A percentile compares a stretch with the other conserved stretches of the same genome.
Conservation (phyloP, 768 basidiomycete species). For the Cyclocybe cylindracea region DNA sequence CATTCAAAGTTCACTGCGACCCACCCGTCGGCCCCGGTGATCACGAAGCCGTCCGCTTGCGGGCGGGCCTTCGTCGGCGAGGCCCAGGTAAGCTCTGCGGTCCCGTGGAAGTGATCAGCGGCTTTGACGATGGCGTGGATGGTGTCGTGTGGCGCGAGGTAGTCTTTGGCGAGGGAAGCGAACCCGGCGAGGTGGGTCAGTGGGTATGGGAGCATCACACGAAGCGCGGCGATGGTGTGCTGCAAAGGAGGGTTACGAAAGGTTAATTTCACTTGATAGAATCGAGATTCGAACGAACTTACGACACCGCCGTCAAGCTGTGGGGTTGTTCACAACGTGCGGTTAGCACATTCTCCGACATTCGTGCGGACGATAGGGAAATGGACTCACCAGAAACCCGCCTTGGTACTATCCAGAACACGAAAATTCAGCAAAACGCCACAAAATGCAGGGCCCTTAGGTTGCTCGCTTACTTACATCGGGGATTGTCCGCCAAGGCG, state of each 20-base stretch:
- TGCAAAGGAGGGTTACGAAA: constrained; percentile 22
- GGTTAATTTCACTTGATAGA: background rate
- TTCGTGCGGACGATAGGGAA: background rate
- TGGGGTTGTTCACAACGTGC: background rate
- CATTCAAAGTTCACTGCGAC: constrained; percentile 47
- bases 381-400: constrained; percentile 72
- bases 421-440: constrained; percentile 4
- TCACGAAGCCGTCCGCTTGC: constrained; percentile 38
- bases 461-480: constrained; percentile 50
- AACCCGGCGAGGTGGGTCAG: constrained; percentile 61
- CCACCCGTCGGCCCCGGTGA: constrained; percentile 69
- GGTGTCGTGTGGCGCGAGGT: constrained; percentile 80
- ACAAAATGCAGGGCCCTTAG: constrained; percentile 1
- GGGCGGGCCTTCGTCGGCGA: constrained; percentile 48
- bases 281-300: constrained; percentile 26
- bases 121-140: constrained; percentile 59
- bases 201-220: constrained; percentile 55
- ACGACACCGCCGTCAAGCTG: constrained; percentile 82
- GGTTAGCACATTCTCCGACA: too few relatives aligned
- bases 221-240: constrained; percentile 70
- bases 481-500: constrained; percentile 81
- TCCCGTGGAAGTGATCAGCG: constrained; percentile 54
- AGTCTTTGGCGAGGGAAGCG: constrained; percentile 68
- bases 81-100: constrained; percentile 64
- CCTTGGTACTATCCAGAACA: constrained; percentile 62